Evolutionary conservation across 495 filamentous ascomycete species (phyloP).

Genomic region (Cairneyella variabilis): DNA sequence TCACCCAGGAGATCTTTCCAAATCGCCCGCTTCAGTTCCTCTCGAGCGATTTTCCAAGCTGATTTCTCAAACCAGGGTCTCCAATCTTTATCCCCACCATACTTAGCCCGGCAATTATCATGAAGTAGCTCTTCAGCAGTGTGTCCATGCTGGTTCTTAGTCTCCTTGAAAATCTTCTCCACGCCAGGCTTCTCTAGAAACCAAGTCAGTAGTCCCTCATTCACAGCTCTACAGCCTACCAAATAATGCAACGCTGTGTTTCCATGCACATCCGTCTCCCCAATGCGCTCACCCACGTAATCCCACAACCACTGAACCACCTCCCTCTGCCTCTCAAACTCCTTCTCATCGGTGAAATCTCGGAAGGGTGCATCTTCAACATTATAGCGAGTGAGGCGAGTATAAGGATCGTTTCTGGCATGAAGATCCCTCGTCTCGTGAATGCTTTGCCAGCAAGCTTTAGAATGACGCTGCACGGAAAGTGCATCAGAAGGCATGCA

Average conservation of each 20-base stretch:
- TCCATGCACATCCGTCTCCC: slow-evolving; percentile 10
- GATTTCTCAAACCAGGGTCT: slow-evolving; percentile 13
- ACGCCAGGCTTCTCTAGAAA: slow-evolving; percentile 1
- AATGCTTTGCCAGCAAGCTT: slow-evolving; percentile 10
- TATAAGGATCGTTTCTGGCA: slow-evolving; percentile 9
- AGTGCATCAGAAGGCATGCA: slow-evolving; percentile 9
- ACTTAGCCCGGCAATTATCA: background rate
- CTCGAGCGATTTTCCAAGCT: no score
- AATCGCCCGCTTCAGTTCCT: no score
- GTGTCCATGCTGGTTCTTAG: background rate
- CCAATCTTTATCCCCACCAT: background rate
- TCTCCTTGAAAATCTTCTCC: background rate
- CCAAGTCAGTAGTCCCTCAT: slow-evolving; percentile 10
- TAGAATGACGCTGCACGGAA: slow-evolving; percentile 5
- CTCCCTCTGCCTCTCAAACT: background rate
- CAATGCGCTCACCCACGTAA: slow-evolving; percentile 1
- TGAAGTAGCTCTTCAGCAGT: slow-evolving; percentile 5
- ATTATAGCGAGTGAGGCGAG: background rate
- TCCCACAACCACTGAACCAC: slow-evolving; percentile 15
- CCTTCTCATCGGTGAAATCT: background rate
- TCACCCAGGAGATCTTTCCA: no score
- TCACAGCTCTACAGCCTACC: slow-evolving; percentile 8
- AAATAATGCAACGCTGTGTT: slow-evolving; percentile 19
- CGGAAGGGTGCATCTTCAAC: background rate
- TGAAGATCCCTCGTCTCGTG: slow-evolving; percentile 16